Evolutionary conservation across 768 basidiomycete species (phyloP), one percentile per base, ranked within the genome.

Genomic region (Gautieria morchelliformis): DNA sequence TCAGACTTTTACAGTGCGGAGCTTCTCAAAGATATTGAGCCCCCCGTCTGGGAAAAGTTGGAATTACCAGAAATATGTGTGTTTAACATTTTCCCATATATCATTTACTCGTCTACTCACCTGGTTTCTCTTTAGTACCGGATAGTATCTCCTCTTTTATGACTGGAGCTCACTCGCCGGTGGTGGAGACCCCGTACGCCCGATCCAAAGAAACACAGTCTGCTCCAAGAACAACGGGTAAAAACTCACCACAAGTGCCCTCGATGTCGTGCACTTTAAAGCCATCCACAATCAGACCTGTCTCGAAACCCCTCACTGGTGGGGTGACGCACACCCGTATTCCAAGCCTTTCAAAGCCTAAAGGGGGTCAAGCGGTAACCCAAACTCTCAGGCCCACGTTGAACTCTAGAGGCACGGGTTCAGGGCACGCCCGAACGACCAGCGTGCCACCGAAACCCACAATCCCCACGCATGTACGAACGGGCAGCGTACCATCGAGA

Each of bases 41-140:
- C 15, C 10, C 33, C 19, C 14, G 15, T 35, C 8, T 52, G 51
- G 51, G 37, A 35, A 33, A 49, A 24, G 14, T n/a, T 52, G 14
- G 51, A 52, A 52, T 35, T 52, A 22, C 51, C 51, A 19, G 35
- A 52, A 6, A 52, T 52, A 35, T 24, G 35, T 52, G 37, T n/a
- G 51, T 51, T 6, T 20, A 52, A 12, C 33, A 15, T 52, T 24
- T 5, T 20, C n/a, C 4, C 11, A 17, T 47, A 30, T 12, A 4
- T 27, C 8, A 30, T 17, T 49, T 30, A 17, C 32, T 46, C 11
- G 8, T 30, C 24, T 30, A 24, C 48, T 33, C 17, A 49, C 42
- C 42, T n/a, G 11, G 20, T 17, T 3, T n/a, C 42, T 44, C 9
- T 22, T 44, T 14, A 49, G 48, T 24, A 17, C 27, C 32, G 1